Percentiles rank a stretch among this genome's conserved stretches.
These are phyloP conservation scores for Ceratocystis huliohia DNA, from an alignment of 2,329 filamentous ascomycete genomes.

Conservation along the genomic window DNA sequence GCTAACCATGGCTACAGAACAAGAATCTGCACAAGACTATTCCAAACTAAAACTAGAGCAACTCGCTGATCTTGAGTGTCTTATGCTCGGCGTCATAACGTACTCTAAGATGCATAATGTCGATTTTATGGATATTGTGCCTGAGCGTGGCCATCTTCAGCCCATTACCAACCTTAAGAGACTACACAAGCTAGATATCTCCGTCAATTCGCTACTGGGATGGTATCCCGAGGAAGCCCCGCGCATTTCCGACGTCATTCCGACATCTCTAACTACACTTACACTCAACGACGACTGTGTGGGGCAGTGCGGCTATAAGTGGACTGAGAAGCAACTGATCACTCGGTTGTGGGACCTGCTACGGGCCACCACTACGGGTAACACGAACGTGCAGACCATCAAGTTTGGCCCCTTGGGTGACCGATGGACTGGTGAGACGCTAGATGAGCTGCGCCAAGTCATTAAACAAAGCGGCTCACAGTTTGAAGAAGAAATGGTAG, in stretches of 20 bases:
- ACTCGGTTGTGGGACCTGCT: constrained; percentile 15
- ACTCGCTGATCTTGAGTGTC: constrained; percentile 15
- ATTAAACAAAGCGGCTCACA: constrained; percentile 12
- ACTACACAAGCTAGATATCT: constrained; percentile 17
- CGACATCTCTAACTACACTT: constrained; percentile 17
- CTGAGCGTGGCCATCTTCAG: constrained; percentile 11
- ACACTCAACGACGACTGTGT: constrained; percentile 18
- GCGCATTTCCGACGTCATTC: constrained; percentile 17
- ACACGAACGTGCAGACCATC: constrained; percentile 16
- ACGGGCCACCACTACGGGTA: constrained; percentile 13
- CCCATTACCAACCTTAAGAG: constrained; percentile 16
- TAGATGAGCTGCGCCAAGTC: constrained; percentile 11
- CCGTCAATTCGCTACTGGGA: constrained; percentile 16
- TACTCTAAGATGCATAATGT: constrained; percentile 9
- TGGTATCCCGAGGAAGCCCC: constrained; percentile 19
- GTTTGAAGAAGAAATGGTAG: constrained; percentile 15
- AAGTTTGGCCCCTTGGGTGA: constrained; percentile 18
- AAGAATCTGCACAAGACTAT: constrained; percentile 11
- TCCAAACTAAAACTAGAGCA: constrained; percentile 17
- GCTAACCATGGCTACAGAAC: constrained; percentile 1
- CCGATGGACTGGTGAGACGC: constrained; percentile 15
- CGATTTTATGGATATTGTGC: not conserved
- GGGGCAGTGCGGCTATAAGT: constrained; percentile 13
- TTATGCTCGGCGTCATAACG: constrained; percentile 13
- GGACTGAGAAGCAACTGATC: constrained; percentile 16